Evolutionary conservation across 371 early-diverging fungal species (phyloP).

Genomic region (Thermomucor indicae-seudaticae): DNA sequence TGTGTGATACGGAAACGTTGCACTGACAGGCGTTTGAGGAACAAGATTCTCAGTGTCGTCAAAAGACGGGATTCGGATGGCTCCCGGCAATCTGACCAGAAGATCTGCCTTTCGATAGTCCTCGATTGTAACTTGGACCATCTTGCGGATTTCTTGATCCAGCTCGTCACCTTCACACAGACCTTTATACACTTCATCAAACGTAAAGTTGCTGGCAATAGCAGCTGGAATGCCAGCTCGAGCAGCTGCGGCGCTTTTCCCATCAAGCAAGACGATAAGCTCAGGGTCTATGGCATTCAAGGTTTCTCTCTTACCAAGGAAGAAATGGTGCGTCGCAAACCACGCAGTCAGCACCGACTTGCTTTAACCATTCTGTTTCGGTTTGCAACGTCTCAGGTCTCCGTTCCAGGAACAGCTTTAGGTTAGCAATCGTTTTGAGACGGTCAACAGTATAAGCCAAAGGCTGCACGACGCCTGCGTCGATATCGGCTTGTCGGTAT

Average conservation of each 20-base stretch:
- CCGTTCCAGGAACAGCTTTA: constrained; percentile 41
- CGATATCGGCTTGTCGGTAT: constrained; percentile 59
- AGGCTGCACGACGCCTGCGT: constrained; percentile 70
- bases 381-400: constrained; percentile 40
- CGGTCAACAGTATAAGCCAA: constrained; percentile 70
- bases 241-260: constrained; percentile 51
- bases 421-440: constrained; percentile 46
- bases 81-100: constrained; percentile 67
- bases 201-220: constrained; percentile 75
- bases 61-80: constrained; percentile 65
- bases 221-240: constrained; percentile 59
- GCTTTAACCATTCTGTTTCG: constrained; percentile 53
- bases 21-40: constrained; percentile 26
- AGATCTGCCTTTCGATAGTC: constrained; percentile 61
- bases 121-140: constrained; percentile 43
- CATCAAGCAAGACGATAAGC: constrained; percentile 29
- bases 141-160: constrained; percentile 44
- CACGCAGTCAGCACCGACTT: constrained; percentile 59
- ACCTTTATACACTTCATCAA: constrained; percentile 69
- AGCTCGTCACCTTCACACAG: constrained; percentile 53
- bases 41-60: constrained; percentile 36
- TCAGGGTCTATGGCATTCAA: constrained; percentile 39
- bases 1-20: constrained; percentile 2
- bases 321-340: constrained; percentile 69
- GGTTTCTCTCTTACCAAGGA: constrained; percentile 47